Base-by-base conservation (phyloP, 495 filamentous ascomycete species). In the Aspergillus heteromorphus region DNA sequence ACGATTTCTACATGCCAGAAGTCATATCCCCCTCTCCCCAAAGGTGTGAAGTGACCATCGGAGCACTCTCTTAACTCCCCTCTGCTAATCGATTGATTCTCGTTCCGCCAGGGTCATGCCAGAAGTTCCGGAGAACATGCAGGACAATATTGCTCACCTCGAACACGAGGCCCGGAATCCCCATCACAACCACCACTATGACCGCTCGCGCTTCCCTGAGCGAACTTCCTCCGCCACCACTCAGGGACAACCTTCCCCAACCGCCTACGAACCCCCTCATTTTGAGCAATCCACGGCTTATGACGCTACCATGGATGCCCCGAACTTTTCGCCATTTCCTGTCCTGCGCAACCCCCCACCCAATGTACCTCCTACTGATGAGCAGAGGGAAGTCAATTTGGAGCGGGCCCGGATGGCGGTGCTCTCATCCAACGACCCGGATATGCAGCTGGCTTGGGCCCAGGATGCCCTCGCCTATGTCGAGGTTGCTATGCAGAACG, bases 391-490 rank as follows among this genome's bases (percentile, higher is more conserved):
- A 65, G 83, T 84, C 14, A 89, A 86, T 48, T 73, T 98, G 30
- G 91, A 93, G 67, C 83, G 83, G 65, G 90, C 90, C 38, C 86
- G 93, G 36, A 69, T 84, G 53, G 79, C 86, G 40, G 92, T 98
- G 17, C 76, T 98, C 56, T 91, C 90, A 58, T 97, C 93, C 30
- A 92, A 95, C 58, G 92, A 98, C 65, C 91, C 92, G 30, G 87
- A 95, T 55, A 92, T 96, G 86, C 93, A 98, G 77, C 75, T 98
- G 55, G 86, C 88, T 29, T 98, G 93, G 93, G 93, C 95, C 38
- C 86, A 95, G 66, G 93, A 97, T 72, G 84, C 89, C 20, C 77
- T 98, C 43, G 82, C 86, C 40, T 96, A 89, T 73, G 88, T 95
- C 34, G 95, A 97, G 67, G 84, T 91, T 51, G 81, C 89, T 40